Evolutionary conservation across 257 asterid species (phyloP).

Genomic region (Rauvolfia tetraphylla): DNA sequence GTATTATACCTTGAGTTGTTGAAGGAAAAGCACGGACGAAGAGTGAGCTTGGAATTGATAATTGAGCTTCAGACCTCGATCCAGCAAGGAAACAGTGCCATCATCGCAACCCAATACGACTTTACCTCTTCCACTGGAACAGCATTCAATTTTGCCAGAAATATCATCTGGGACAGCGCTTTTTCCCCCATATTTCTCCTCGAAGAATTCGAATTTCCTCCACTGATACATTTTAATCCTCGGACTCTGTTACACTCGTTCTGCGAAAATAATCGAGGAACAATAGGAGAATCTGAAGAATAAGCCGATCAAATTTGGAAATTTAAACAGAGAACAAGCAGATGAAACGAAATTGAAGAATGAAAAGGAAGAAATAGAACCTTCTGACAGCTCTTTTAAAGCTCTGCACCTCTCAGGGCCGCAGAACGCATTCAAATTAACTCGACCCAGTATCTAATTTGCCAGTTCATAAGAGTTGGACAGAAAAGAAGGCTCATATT

Average conservation of each 20-base stretch:
- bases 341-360: too few species aligned
- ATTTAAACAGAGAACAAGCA: too few species aligned
- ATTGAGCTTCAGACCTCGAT: constrained; percentile 74
- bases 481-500: too few species aligned
- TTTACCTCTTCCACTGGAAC: constrained; percentile 87
- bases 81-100: constrained; percentile 74
- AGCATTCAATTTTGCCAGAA: constrained; percentile 56
- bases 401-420: too few species aligned
- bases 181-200: constrained; percentile 62
- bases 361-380: too few species aligned
- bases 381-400: too few species aligned
- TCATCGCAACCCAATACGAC: constrained; percentile 64
- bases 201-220: constrained; percentile 96
- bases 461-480: too few species aligned
- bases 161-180: constrained; percentile 56
- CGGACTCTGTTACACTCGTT: background rate
- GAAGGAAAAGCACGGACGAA: constrained; percentile 78
- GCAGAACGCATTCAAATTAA: too few species aligned
- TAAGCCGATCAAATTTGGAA: too few species aligned
- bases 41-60: constrained; percentile 82
- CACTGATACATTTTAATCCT: constrained; percentile 67
- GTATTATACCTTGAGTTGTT: constrained; percentile 74
- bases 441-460: too few species aligned
- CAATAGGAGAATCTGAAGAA: too few species aligned
- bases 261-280: background rate